Conservation (phyloP, 2,329 filamentous ascomycete species). For the Talaromyces sp. region DNA sequence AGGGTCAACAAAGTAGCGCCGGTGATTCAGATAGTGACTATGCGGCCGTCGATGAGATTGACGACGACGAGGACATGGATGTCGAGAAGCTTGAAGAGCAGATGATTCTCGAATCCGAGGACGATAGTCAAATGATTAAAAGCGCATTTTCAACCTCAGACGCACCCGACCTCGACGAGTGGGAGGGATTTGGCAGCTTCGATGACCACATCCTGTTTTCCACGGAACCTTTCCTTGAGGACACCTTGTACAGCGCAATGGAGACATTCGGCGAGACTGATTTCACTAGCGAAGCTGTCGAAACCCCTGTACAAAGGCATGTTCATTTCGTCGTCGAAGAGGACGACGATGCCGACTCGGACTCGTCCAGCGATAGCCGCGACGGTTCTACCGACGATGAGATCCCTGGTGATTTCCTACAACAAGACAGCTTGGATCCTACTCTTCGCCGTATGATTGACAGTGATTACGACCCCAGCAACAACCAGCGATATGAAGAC, state of each 20-base stretch:
- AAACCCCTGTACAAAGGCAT: slow-evolving; percentile 55
- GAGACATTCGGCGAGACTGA: slow-evolving; percentile 41
- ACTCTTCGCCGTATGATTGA: slow-evolving; percentile 72
- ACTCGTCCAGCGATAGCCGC: slow-evolving; percentile 58
- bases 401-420: slow-evolving; percentile 76
- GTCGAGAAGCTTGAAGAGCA: slow-evolving; percentile 76
- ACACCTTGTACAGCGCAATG: slow-evolving; percentile 41
- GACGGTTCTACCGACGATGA: slow-evolving; percentile 51
- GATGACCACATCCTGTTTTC: slow-evolving; percentile 44
- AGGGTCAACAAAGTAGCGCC: slow-evolving; percentile 32
- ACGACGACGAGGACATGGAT: slow-evolving; percentile 75
- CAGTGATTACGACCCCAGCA: slow-evolving; percentile 51
- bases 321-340: slow-evolving; percentile 64
- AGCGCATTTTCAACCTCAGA: slow-evolving; percentile 29
- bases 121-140: slow-evolving; percentile 30
- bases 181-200: slow-evolving; percentile 55
- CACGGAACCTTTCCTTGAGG: slow-evolving; percentile 44
- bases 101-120: slow-evolving; percentile 59
- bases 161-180: slow-evolving; percentile 37
- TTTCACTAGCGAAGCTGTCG: slow-evolving; percentile 38
- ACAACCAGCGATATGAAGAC: slow-evolving; percentile 38
- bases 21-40: slow-evolving; percentile 58
- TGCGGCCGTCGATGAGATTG: slow-evolving; percentile 75
- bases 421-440: slow-evolving; percentile 70
- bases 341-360: slow-evolving; percentile 58